Percentiles rank a stretch among this genome's conserved stretches.
phyloP scores from a whole-genome alignment of 768 basidiomycete species.

The Boletus tomentosulus region DNA sequence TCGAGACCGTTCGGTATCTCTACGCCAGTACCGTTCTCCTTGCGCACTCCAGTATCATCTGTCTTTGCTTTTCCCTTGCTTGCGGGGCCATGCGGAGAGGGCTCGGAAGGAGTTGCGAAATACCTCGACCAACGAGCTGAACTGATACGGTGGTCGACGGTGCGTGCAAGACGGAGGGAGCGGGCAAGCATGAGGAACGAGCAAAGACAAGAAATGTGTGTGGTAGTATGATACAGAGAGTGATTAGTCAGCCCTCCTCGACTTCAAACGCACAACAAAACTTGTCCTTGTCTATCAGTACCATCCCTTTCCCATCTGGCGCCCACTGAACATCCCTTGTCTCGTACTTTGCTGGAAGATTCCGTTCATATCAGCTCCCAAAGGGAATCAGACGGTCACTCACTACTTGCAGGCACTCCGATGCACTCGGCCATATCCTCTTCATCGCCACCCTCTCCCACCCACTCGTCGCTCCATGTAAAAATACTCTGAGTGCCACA shows the following conservation, averaged over 20 bases:
- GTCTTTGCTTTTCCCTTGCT: conserved; percentile 34
- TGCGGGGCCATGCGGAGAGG: conserved; percentile 11
- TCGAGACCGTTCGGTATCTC: conserved; percentile 66
- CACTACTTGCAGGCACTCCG: conserved; percentile 81
- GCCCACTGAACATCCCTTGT: conserved; percentile 72
- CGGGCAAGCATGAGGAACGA: conserved; percentile 53
- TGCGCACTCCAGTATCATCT: conserved; percentile 31
- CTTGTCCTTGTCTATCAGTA: conserved; percentile 68
- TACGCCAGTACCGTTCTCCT: conserved; percentile 24
- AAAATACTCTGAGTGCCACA: conserved; percentile 66
- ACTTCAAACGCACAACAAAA: conserved; percentile 90
- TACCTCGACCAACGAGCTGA: conserved; percentile 35
- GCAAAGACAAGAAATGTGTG: not conserved
- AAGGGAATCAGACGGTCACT: not conserved
- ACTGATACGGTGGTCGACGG: conserved; percentile 39
- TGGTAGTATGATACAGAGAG: not conserved
- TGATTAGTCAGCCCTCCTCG: conserved; percentile 37
- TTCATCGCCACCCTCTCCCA: conserved; percentile 53
- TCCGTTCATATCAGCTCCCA: not conserved
- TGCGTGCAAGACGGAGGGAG: conserved; percentile 50
- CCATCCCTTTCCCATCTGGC: conserved; percentile 80
- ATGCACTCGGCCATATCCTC: conserved; percentile 87
- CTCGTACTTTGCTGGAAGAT: conserved; percentile 59
- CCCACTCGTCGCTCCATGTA: conserved; percentile 83
- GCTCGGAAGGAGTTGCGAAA: conserved; percentile 46